Evolutionary conservation across 2,329 filamentous ascomycete genomes (phyloP).

Genomic region (Botryotinia calthae): DNA sequence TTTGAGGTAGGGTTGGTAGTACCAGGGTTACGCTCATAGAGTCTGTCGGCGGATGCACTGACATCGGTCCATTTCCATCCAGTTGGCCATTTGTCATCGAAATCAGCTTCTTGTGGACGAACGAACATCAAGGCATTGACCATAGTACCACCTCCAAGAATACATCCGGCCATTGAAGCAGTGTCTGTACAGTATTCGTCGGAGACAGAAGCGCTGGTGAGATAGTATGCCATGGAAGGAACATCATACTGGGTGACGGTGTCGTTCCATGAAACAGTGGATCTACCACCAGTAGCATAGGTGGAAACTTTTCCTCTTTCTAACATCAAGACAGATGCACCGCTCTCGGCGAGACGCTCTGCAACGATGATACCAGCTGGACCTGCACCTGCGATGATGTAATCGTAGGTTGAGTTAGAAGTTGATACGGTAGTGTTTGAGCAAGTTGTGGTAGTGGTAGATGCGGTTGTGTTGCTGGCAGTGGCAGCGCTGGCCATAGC

Average conservation of each 20-base stretch:
- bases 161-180: slow-evolving; percentile 67
- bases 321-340: slow-evolving; percentile 20
- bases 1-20: slow-evolving; percentile 64
- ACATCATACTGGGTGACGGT: slow-evolving; percentile 20
- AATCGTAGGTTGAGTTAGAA: slow-evolving; percentile 16
- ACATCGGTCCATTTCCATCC: slow-evolving; percentile 69
- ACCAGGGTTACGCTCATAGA: slow-evolving; percentile 67
- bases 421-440: slow-evolving; percentile 7
- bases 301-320: slow-evolving; percentile 20
- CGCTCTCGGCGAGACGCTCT: slow-evolving; percentile 18
- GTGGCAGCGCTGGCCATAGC: slow-evolving; percentile 12
- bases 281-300: slow-evolving; percentile 16
- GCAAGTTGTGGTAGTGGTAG: background rate
- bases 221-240: slow-evolving; percentile 19
- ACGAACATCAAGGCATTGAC: slow-evolving; percentile 67
- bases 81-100: slow-evolving; percentile 63
- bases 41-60: slow-evolving; percentile 53
- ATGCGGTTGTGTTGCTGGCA: slow-evolving; percentile 5
- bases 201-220: slow-evolving; percentile 1
- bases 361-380: slow-evolving; percentile 20
- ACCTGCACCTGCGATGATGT: slow-evolving; percentile 18
- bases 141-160: slow-evolving; percentile 56
- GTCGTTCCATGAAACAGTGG: slow-evolving; percentile 17
- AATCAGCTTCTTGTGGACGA: slow-evolving; percentile 61
- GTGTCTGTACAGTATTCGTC: slow-evolving; percentile 41